Percentiles rank a stretch among this genome's conserved stretches.
phyloP scores from a whole-genome alignment of 495 filamentous ascomycete genomes.

The Podospora australis region DNA sequence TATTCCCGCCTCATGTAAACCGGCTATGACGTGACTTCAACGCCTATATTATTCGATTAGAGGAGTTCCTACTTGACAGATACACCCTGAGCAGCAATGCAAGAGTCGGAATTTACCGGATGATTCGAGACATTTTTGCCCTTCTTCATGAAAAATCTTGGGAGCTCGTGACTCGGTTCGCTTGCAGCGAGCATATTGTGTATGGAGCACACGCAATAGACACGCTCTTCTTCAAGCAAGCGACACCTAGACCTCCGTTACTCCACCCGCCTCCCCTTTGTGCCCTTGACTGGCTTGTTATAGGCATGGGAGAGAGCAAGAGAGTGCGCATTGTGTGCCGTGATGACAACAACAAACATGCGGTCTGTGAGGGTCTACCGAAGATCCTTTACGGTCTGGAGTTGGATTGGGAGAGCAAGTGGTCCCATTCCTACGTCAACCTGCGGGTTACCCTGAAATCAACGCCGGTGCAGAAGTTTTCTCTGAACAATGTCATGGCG shows the following conservation, averaged over 20 bases:
- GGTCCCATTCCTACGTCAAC: slow-evolving; percentile 11
- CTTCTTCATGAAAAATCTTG: slow-evolving; percentile 13
- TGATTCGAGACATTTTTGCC: slow-evolving; percentile 18
- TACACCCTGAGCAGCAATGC: slow-evolving; percentile 7
- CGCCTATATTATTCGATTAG: background rate
- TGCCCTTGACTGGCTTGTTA: slow-evolving; percentile 16
- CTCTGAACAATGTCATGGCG: no score
- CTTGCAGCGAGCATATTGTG: no score
- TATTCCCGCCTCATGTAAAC: slow-evolving; percentile 21
- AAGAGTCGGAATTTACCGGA: slow-evolving; percentile 10
- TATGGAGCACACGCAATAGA: slow-evolving; percentile 11
- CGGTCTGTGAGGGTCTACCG: background rate
- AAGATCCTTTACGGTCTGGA: slow-evolving; percentile 6
- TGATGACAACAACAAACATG: background rate
- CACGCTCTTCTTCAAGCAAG: slow-evolving; percentile 12
- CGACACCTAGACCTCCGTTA: background rate
- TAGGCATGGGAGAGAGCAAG: slow-evolving; percentile 2
- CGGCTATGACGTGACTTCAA: slow-evolving; percentile 9
- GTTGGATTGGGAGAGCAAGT: slow-evolving; percentile 8
- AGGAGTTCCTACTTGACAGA: slow-evolving; percentile 15
- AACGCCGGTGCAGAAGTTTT: no score
- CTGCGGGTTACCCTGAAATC: no score
- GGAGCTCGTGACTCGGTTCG: slow-evolving; percentile 11
- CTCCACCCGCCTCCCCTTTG: background rate
- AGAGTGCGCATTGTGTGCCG: slow-evolving; percentile 16